A percentile compares a stretch with the other conserved stretches of the same genome.
Conservation (phyloP, 164 flowering plant genomes). For the Litsea cubeba region DNA sequence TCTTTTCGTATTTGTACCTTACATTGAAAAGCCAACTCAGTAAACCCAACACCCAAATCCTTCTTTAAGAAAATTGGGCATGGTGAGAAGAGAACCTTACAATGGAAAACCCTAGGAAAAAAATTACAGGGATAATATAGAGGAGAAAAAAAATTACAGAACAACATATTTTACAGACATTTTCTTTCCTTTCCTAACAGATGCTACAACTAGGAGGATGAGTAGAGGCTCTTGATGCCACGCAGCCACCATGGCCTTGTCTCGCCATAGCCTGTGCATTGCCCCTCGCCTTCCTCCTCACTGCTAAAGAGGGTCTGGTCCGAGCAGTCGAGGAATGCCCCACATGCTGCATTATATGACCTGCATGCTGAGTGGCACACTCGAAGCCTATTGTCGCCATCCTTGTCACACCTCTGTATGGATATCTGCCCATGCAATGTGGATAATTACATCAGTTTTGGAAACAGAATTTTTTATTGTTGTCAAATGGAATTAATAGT, state of each 20-base stretch:
- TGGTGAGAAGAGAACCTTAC: constrained; percentile 30
- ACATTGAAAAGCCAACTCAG: constrained; percentile 36
- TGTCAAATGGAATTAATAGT: too few relatives aligned
- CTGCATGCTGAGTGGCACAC: constrained; percentile 95
- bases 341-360: constrained; percentile 87
- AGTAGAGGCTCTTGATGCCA: constrained; percentile 33
- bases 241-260: constrained; percentile 52
- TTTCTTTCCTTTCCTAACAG: constrained; percentile 6
- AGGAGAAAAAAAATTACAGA: constrained; percentile 17
- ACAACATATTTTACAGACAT: constrained; percentile 45
- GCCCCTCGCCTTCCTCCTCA: constrained; percentile 66
- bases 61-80: constrained; percentile 25
- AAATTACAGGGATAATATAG: constrained; percentile 25
- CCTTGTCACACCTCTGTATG: constrained; percentile 88
- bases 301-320: constrained; percentile 93
- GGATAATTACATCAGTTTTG: too few relatives aligned
- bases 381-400: constrained; percentile 90
- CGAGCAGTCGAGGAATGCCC: constrained; percentile 93
- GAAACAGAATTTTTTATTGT: too few relatives aligned
- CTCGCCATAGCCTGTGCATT: constrained; percentile 86
- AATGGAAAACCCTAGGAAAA: constrained; percentile 23
- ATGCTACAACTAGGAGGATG: constrained; percentile 16
- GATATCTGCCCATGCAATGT: constrained; percentile 57
- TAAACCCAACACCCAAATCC: constrained; percentile 28
- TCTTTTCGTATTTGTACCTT: constrained; percentile 37